Base-by-base conservation (phyloP, 2,329 filamentous ascomycete genomes). In the Balansia obtecta region DNA sequence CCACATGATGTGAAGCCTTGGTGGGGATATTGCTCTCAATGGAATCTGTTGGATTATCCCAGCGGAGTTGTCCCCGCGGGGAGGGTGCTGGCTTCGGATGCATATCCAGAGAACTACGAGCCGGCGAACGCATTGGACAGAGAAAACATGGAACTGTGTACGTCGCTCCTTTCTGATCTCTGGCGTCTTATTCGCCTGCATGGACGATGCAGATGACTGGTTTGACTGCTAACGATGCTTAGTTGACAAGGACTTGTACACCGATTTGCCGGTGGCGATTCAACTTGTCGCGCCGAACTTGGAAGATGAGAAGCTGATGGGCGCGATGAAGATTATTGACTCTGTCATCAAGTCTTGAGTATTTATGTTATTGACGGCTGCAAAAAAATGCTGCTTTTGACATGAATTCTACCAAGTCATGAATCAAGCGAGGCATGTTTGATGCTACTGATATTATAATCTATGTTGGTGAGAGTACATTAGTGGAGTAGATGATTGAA, bases 31-130 rank as follows among this genome's bases (percentile, higher is more conserved):
- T 84, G 80, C 0, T 68, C 74, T 0, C 75, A 81, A 53, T 86
- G 82, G 80, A 87, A 86, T 59, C 57, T 86, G 41, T 71, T 86
- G 1, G 82, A 87, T 61, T 85, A 84, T 61, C 79, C 83, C 10
- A 42, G 45, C 56, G 55, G 49, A 22, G 54, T 56, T 33, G 30
- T 58, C 15, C 54, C 55, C 20, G 52, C 49, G 1, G 55, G 55
- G 2, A 52, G 32, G 34, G 54, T 54, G 12, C 45, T 54, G 2
- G 22, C 33, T 8, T 50, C 30, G 12, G 56, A 57, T 49, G 53
- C 48, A 8, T 56, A 55, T 38, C 49, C 53, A 11, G 33, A 49
- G 13, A 50, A 45, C 1, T 55, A 53, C 18, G 45, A 52, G 46
- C 50, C 53, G 11, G 50, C 41, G 18, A 56, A 51, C 30, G 51